These are phyloP conservation scores for Hamamelis virginiana DNA, from an alignment of 164 flowering plant species.

Conservation along the genomic window DNA sequence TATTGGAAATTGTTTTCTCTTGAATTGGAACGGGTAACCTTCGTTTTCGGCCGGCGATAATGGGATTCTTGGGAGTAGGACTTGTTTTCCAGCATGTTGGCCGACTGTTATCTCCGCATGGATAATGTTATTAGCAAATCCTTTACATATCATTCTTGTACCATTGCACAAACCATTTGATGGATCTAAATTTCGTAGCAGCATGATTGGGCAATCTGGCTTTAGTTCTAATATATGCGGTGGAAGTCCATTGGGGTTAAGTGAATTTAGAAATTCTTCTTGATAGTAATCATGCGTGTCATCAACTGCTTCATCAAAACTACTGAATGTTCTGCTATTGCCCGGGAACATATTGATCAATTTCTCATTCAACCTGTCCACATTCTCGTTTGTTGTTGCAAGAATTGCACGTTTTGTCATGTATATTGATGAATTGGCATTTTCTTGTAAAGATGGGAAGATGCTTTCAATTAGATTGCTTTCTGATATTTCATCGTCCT, in stretches of 20 bases:
- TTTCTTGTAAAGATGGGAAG: neutral
- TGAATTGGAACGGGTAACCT: neutral
- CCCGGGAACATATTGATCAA: neutral
- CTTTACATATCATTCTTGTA: slow-evolving; percentile 4
- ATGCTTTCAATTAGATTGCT: neutral
- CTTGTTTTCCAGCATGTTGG: neutral
- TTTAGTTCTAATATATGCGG: slow-evolving; percentile 4
- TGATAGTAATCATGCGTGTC: neutral
- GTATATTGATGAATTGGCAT: neutral
- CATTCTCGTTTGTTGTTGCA: neutral
- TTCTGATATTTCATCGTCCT: neutral
- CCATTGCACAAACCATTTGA: slow-evolving; percentile 10
- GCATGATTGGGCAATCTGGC: slow-evolving; percentile 1
- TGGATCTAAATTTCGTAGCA: neutral
- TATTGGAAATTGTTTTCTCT: slow-evolving; percentile 6
- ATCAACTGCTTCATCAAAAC: neutral
- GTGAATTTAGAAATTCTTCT: slow-evolving; percentile 2
- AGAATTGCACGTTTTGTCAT: neutral
- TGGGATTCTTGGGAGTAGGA: neutral
- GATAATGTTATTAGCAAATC: slow-evolving; percentile 7
- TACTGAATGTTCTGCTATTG: neutral
- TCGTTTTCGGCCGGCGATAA: neutral
- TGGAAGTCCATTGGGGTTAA: neutral
- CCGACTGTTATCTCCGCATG: slow-evolving; percentile 2
- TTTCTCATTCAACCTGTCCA: slow-evolving; percentile 1